Percentiles rank a stretch among this genome's conserved stretches.
Conservation (phyloP, 2,329 filamentous ascomycete species). For the Diaporthe sp. region DNA sequence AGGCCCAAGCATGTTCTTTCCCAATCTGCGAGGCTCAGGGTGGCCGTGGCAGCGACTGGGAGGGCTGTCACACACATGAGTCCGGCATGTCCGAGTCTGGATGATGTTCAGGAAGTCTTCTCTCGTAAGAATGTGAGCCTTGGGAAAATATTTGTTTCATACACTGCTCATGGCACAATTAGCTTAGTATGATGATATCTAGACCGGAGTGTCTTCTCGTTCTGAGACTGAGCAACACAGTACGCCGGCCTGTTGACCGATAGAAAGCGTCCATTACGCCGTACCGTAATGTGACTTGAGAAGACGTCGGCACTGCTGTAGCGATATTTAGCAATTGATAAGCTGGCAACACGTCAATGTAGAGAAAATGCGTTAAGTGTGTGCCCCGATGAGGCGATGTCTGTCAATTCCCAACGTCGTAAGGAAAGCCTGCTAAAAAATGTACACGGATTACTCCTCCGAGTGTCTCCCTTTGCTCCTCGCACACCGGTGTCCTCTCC, state of each 20-base stretch:
- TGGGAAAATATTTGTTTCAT: neutral
- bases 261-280: neutral
- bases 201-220: neutral
- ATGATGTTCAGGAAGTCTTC: neutral
- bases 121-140: neutral
- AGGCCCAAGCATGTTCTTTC: neutral
- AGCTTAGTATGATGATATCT: neutral
- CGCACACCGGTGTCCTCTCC: neutral
- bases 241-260: neutral
- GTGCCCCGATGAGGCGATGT: slow-evolving; percentile 22
- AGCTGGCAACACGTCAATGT: neutral
- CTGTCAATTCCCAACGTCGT: slow-evolving; percentile 40
- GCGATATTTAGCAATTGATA: neutral
- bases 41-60: no score
- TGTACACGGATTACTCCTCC: slow-evolving; percentile 57
- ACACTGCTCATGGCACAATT: no score
- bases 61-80: neutral
- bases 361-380: neutral
- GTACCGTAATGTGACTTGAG: neutral
- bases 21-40: neutral
- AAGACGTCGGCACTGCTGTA: neutral
- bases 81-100: no score
- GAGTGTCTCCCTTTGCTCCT: slow-evolving; percentile 38
- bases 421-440: slow-evolving; percentile 47
- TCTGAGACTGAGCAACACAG: neutral